Conservation (phyloP, 179 eudicot species). For the Gypsophila paniculata region DNA sequence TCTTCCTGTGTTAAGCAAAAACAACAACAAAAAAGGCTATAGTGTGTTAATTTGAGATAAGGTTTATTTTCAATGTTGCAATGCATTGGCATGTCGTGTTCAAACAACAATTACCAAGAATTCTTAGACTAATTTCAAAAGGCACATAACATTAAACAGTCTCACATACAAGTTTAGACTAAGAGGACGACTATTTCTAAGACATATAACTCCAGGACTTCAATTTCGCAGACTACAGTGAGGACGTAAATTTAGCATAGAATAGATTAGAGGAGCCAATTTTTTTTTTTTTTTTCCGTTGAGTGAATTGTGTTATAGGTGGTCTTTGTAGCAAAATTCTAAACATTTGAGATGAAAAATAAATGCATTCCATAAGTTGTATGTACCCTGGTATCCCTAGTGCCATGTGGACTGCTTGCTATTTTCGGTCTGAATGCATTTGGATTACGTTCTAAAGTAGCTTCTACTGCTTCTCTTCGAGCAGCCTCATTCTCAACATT, state of each 20-base stretch:
- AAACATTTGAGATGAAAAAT: slow-evolving; percentile 1
- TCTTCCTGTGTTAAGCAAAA: slow-evolving; percentile 53
- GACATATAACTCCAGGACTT: too few relatives aligned
- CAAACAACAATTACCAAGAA: neutral
- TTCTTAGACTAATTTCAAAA: neutral
- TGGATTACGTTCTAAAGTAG: slow-evolving; percentile 88
- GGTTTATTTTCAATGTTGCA: neutral
- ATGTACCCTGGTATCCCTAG: slow-evolving; percentile 55
- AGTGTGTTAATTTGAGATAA: neutral
- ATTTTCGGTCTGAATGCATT: slow-evolving; percentile 91
- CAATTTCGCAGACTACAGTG: too few relatives aligned
- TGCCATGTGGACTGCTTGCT: slow-evolving; percentile 83
- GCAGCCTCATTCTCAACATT: slow-evolving; percentile 81
- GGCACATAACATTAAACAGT: neutral
- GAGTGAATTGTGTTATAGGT: neutral
- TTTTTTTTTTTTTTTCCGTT: neutral
- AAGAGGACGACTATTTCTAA: too few relatives aligned
- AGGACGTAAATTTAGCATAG: too few relatives aligned
- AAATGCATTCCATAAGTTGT: slow-evolving; percentile 6
- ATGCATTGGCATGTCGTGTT: neutral
- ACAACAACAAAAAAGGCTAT: slow-evolving; percentile 3
- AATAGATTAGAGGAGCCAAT: neutral
- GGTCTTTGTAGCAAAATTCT: neutral
- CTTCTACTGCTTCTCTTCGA: slow-evolving; percentile 84
- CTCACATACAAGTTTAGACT: too few relatives aligned